Conservation (phyloP, 345 rosid species). For the Salix udensis region DNA sequence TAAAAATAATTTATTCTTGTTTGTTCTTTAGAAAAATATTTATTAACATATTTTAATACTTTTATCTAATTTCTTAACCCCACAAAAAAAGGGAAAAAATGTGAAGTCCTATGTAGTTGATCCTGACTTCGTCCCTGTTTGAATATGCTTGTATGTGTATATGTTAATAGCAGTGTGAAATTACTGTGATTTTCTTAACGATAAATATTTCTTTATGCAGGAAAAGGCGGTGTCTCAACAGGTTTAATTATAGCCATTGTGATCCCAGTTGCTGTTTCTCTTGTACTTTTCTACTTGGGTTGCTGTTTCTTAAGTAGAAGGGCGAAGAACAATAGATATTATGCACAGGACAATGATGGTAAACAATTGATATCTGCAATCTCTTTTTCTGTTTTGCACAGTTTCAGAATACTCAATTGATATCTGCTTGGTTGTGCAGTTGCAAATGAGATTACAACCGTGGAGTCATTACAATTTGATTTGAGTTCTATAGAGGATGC, state of each 20-base stretch:
- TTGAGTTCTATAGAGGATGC: slow-evolving; percentile 38
- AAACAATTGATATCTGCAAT: no score
- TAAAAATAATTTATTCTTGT: no score
- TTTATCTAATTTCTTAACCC: no score
- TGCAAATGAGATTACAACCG: slow-evolving; percentile 25
- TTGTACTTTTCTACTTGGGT: slow-evolving; percentile 24
- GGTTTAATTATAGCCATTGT: slow-evolving; percentile 27
- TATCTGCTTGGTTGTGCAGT: slow-evolving; percentile 17
- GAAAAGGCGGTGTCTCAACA: slow-evolving; percentile 20
- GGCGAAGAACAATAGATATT: slow-evolving; percentile 23
- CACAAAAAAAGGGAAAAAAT: no score
- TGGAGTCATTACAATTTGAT: slow-evolving; percentile 44
- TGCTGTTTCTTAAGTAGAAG: slow-evolving; percentile 31
- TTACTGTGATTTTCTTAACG: no score
- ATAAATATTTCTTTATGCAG: slow-evolving; percentile 11
- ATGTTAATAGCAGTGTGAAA: neutral
- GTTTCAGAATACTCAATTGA: neutral
- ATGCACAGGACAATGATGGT: slow-evolving; percentile 15
- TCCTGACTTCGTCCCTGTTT: neutral
- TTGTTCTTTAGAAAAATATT: no score
- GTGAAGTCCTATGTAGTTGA: neutral
- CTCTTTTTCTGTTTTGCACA: no score
- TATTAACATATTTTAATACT: neutral
- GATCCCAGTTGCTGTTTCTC: slow-evolving; percentile 22
- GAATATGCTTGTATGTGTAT: neutral